A percentile compares a stretch with the other conserved stretches of the same genome.
Conservation (phyloP, 2,329 filamentous ascomycete genomes). For the Botrytis elliptica region DNA sequence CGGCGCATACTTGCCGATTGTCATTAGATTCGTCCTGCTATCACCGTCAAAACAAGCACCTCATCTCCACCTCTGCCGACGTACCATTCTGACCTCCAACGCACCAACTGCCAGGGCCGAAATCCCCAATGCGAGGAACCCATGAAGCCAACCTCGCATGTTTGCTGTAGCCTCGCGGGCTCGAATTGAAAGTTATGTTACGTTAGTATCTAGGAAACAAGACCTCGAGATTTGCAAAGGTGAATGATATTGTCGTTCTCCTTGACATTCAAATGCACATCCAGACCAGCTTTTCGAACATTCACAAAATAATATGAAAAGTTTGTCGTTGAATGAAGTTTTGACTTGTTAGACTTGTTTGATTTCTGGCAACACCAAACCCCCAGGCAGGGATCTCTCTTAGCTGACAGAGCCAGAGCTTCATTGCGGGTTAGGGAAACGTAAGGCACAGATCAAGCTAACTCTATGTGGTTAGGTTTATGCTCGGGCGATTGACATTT, state of each 20-base stretch:
- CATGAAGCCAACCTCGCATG: slow-evolving; percentile 57
- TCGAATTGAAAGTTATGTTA: not conserved
- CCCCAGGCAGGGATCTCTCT: not conserved
- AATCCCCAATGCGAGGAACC: slow-evolving; percentile 52
- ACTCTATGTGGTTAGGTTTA: not conserved
- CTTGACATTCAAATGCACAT: not conserved
- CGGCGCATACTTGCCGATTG: slow-evolving; percentile 77
- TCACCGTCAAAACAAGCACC: slow-evolving; percentile 24
- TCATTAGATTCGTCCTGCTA: slow-evolving; percentile 70
- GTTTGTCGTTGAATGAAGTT: not conserved
- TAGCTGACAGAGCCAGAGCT: slow-evolving; percentile 4
- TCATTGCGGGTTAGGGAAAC: slow-evolving; percentile 16
- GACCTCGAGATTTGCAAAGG: slow-evolving; percentile 14
- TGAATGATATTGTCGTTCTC: not conserved
- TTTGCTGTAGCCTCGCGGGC: slow-evolving; percentile 37
- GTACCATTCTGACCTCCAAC: slow-evolving; percentile 58
- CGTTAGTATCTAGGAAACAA: not conserved
- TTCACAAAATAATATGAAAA: not conserved
- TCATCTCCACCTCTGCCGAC: slow-evolving; percentile 27
- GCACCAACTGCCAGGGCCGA: slow-evolving; percentile 54
- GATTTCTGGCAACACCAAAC: slow-evolving; percentile 11
- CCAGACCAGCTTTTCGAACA: not conserved
- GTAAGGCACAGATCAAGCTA: slow-evolving; percentile 18
- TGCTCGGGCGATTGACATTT: slow-evolving; percentile 8
- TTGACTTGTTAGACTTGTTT: not conserved